Base-by-base conservation (phyloP, 805 yeast genomes). In the Nakazawaea laoshanensis region DNA sequence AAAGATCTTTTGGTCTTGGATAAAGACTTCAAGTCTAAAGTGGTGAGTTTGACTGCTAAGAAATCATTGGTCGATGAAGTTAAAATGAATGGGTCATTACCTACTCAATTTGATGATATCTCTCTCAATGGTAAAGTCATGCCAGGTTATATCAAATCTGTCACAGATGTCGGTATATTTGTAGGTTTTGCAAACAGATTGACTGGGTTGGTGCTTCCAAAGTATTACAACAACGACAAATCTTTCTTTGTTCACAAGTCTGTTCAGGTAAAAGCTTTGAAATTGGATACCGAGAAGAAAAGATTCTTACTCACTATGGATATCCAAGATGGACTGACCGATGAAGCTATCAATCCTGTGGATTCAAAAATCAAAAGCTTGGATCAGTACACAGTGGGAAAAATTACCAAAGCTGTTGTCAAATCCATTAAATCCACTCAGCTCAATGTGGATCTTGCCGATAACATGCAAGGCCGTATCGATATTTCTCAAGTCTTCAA, bases 181-280 rank as follows among this genome's bases (percentile, higher is more conserved):
- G 81, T 89, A 37, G 71, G 79, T 0, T 89, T 89, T 55, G 85
- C 78, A 36, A 80, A 82, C 42, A 72, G 70, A 34, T 70, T 89
- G 42, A 83, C 85, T 20, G 97, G 96, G 33, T 66, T 89, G 42
- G 81, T 86, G 4, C 68, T 84, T 40, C 82, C 88, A 36, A 75
- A 78, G 48, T 75, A 78, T 45, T 82, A 82, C 15, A 63, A 75
- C 4, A 14, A 10, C 10, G 70, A 69, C 21, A 65, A 67, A 31
- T 60, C 63, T 17, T 88, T 74, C 48, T 62, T 63, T 45, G 61
- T 67, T 27, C 71, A 77, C 45, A 94, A 87, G 59, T 77, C 94
- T 1, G 74, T 88, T 17, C 49, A 73, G 2, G 81, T 82, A 40
- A 69, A 67, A 35, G 81, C 87, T 12, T 59, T 77, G 36, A 69